Evolutionary conservation across 2,329 filamentous ascomycete species (phyloP), one percentile per base, ranked within the genome.

Genomic region (Ramularia endophylla): DNA sequence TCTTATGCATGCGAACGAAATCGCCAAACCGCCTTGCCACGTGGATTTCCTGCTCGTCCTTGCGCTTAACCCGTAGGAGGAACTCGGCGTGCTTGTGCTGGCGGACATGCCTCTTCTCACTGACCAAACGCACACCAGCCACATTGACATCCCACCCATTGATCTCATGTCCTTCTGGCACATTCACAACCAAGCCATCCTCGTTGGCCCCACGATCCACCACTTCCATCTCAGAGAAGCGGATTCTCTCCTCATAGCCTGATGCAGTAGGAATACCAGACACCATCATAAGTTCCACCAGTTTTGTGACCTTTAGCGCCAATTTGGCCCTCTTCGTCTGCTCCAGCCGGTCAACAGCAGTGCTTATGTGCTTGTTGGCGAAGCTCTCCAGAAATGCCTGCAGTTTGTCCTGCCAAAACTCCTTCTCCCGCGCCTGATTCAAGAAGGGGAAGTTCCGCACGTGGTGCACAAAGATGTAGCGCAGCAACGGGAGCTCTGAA

Each of bases 231-330:
- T 98, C 92, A 1, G 88, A 87, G 62, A 98, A 98, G 37, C 88
- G 80, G 59, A 98, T 95, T 43, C 92, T 80, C 70, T 98, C 92
- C 66, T 98, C 92, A 62, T 97, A 98, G 2, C 92, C 92, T 4
- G 89, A 95, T 3, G 92, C 88, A 1, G 92, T 98, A 25, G 86
- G 87, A 43, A 98, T 84, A 27, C 92, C 92, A 6, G 90, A 97
- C 7, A 98, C 92, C 88, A 98, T 95, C 92, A 98, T 98, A 47
- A 98, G 73, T 72, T 98, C 92, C 8, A 98, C 87, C 43, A 98
- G 71, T 70, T 98, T 98, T 64, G 92, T 83, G 35, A 86, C 87
- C 74, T 98, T 98, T 55, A 83, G 74, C 3, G 92, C 90, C 51
- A 98, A 70, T 65, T 98, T 98, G 51, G 82, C 77, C 44, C 92